Evolutionary conservation across 495 filamentous ascomycete species (phyloP), one percentile per base, ranked within the genome.

Genomic region (Penicillium cataractarum): DNA sequence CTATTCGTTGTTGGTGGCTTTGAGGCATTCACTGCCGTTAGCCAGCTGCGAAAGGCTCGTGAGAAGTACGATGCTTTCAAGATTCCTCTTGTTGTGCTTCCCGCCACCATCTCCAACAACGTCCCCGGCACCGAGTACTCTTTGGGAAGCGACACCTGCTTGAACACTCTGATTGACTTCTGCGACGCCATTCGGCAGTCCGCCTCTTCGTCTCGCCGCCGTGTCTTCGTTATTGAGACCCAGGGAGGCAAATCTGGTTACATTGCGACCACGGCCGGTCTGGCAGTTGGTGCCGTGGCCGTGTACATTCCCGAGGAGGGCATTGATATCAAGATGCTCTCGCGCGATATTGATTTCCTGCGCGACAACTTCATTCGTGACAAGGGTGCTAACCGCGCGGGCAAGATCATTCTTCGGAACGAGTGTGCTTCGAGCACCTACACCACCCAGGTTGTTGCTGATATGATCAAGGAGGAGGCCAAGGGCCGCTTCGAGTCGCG

Each of bases 271-370:
- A 86, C 97, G 46, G 92, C 90, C 44, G 95, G 93, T 27, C 84
- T 98, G 21, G 86, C 89, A 2, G 91, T 98, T 13, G 95, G 95
- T 32, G 95, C 95, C 2, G 82, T 90, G n/a, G 94, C 96, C 0
- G 94, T 98, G 10, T 99, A 99, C 76, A 97, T 93, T 15, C 96
- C 96, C 6, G 96, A 99, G 74, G 92, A 98, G 76, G 95, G 96
- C 4, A 91, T 99, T 74, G 89, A 90, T 71, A 86, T 99, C 57
- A 89, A 92, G 61, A 99, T 94, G 92, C 86, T 99, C 0, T 88
- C 90, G 12, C 83, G 86, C 19, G 96, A 99, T 68, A 97, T 99
- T 70, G 86, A 91, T 35, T 92, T 96, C 74, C 83, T 99, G 40
- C 91, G 92, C 49, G 82, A 93, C 22, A 88, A 89, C 60, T 99